Conservation (phyloP, 2,329 filamentous ascomycete genomes). For the Leptographium wingfieldii region DNA sequence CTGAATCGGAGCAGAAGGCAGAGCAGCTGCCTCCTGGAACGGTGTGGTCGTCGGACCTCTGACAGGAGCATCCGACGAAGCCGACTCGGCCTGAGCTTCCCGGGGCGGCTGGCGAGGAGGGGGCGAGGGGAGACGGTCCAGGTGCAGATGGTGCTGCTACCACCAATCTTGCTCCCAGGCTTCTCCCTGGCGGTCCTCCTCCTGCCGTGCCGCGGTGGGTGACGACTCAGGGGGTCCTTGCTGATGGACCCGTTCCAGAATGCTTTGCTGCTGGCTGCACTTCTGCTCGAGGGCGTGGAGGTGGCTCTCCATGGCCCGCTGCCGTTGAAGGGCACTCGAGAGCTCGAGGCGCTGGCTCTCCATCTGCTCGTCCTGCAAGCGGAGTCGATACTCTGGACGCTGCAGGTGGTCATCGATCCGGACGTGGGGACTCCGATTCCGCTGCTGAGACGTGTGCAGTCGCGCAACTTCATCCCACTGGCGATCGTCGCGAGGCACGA, state of each 20-base stretch:
- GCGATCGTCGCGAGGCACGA: background rate
- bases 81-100: background rate
- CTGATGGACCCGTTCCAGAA: background rate
- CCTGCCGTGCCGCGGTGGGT: background rate
- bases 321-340: background rate
- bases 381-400: background rate
- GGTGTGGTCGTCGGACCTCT: background rate
- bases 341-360: background rate
- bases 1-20: too few species aligned
- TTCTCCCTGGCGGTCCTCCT: background rate
- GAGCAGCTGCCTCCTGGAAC: background rate
- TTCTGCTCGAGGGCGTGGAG: background rate
- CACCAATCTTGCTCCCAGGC: background rate
- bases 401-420: background rate
- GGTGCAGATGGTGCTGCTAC: background rate
- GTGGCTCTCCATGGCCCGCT: background rate
- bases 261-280: background rate
- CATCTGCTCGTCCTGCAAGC: background rate
- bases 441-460: background rate
- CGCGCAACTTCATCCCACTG: background rate
- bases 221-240: background rate
- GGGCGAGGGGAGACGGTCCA: background rate
- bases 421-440: background rate
- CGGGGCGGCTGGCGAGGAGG: background rate
- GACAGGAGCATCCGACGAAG: background rate